Percentiles rank a stretch among this genome's conserved stretches.
Conservation (phyloP, 768 basidiomycete species). For the Neoboletus subvelutipes region DNA sequence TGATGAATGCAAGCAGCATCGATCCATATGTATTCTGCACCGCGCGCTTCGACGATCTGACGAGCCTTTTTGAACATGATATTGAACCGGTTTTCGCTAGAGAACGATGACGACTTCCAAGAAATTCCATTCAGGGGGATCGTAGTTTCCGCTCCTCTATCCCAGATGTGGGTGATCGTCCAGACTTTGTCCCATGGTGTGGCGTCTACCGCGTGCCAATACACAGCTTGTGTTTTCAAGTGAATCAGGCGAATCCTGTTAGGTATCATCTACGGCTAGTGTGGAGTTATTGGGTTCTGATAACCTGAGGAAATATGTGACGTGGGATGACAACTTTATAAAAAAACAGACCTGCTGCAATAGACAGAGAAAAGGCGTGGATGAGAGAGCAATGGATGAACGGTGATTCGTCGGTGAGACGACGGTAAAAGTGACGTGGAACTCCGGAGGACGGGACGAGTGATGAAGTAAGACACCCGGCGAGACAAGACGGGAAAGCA, state of each 20-base stretch:
- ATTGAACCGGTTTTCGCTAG: slow-evolving; percentile 6
- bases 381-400: too few species aligned
- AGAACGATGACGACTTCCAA: slow-evolving; percentile 6
- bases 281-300: not conserved
- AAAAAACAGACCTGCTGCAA: not conserved
- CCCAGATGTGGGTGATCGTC: slow-evolving; percentile 13
- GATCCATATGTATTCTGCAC: slow-evolving; percentile 9
- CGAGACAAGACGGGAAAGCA: not conserved
- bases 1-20: slow-evolving; percentile 12
- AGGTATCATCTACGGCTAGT: not conserved
- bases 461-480: not conserved
- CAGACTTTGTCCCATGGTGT: slow-evolving; percentile 6
- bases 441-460: not conserved
- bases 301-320: not conserved
- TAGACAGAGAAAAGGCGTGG: not conserved
- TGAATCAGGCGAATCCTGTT: slow-evolving; percentile 1
- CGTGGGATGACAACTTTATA: not conserved
- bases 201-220: not conserved
- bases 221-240: not conserved
- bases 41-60: not conserved
- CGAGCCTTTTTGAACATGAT: not conserved
- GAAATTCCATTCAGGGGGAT: slow-evolving; percentile 3
- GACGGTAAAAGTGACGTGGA: not conserved
- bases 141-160: not conserved
- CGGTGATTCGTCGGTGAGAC: not conserved